Base-by-base conservation (phyloP, 1,284 basidiomycete genomes). In the Rhodotorula sp. region DNA sequence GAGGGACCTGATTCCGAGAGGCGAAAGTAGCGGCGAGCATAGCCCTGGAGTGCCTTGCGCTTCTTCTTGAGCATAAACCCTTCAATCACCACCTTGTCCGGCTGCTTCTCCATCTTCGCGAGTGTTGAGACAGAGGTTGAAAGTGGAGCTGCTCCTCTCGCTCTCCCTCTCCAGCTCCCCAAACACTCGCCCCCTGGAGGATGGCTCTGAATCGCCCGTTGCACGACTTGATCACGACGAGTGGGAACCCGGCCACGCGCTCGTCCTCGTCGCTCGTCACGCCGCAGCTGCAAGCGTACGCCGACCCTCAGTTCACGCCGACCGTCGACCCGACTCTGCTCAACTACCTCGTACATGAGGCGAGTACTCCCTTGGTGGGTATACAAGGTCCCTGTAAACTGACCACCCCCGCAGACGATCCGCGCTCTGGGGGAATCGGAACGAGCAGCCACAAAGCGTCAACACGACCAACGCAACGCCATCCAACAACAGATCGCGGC, bases 11-110 rank as follows among this genome's bases (percentile, higher is more conserved):
- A 65, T 68, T 26, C 39, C 6, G 57, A 58, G 23, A 76, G 58
- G 3, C 64, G 23, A 21, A 69, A 63, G 71, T 69, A 75, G 18
- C 76, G 57, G 31, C 67, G 46, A 16, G 62, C 62, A 56, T 73
- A 77, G 87, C 91, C 91, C 84, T 92, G 91, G 88, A 92, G 88
- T 82, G 91, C 88, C 82, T 87, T 91, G 84, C 66, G 62, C 57
- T 72, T 69, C 62, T 71, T 69, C 74, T 77, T 77, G 61, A 77
- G 71, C 48, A 77, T 47, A 46, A 64, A 77, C 12, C 76, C 76
- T 51, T 77, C 67, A 60, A 77, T 73, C 23, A 73, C 64, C 46
- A 67, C 43, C 3, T 60, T 23, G 7, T 26, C 48, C 6, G 29
- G 39, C 58, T 7, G 18, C 58, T 18, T 3, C 34, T n/a, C 39